Evolutionary conservation across 2,329 filamentous ascomycete genomes (phyloP).

Genomic region (Aspergillus arachidicola): DNA sequence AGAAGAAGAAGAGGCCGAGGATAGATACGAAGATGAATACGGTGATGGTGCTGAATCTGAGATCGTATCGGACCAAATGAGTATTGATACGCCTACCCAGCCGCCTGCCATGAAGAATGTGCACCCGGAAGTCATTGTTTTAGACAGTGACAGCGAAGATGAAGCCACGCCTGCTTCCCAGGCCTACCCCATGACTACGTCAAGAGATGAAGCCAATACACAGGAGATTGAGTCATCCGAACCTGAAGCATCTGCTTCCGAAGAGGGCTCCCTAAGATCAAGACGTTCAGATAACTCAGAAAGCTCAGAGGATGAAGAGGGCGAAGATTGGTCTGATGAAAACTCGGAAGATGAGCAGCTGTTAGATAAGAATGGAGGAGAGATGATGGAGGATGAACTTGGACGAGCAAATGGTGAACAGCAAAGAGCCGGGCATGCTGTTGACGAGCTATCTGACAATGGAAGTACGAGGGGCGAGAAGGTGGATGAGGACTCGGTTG

Average conservation of each 20-base stretch:
- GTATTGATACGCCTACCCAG: constrained; percentile 2
- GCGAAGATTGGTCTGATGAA: not conserved
- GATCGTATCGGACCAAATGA: constrained; percentile 17
- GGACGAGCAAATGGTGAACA: not conserved
- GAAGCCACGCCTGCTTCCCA: constrained; percentile 25
- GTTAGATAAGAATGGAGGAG: not conserved
- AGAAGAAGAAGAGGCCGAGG: constrained; percentile 2
- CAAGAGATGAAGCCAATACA: not conserved
- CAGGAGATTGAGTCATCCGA: constrained; percentile 6
- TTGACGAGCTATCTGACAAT: not conserved
- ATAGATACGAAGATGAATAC: constrained; percentile 13
- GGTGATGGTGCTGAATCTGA: constrained; percentile 24
- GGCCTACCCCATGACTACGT: not conserved
- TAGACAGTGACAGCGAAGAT: constrained; percentile 47
- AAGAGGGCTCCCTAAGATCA: not conserved
- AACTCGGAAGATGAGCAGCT: not conserved
- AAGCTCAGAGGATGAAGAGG: not conserved
- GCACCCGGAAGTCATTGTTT: constrained; percentile 42
- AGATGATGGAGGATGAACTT: not conserved
- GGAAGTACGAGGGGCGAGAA: not conserved
- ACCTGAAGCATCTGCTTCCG: constrained; percentile 8
- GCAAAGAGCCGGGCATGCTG: constrained; percentile 3
- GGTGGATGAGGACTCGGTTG: not conserved
- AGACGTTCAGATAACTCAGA: not conserved
- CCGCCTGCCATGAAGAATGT: constrained; percentile 14